Base-by-base conservation (phyloP, 73 alveolate species). In the Paramecium primaurelia region DNA sequence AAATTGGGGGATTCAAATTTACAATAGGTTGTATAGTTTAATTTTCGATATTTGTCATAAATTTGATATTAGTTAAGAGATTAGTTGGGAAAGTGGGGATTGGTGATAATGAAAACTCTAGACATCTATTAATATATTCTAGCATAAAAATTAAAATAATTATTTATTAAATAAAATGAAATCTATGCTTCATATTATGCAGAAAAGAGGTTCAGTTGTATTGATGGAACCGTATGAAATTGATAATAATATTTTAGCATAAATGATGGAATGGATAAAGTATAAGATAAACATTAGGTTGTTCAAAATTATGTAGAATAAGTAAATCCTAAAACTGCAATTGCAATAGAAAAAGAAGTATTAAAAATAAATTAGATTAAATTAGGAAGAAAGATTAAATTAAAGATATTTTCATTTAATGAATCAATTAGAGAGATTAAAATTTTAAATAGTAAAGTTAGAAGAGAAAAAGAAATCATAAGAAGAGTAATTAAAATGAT, bases 381-480 rank as follows among this genome's bases (percentile, higher is more conserved):
- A 16, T 28, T 64, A 80, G 77, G 77, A 80, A 42, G 44, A 80
- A 80, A 34, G 91, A 80, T 47, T 80, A 28, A 44, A 80, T 22
- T 44, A 80, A 47, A 40, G 75, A 80, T 80, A 80, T 47, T 80
- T 49, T 47, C 91, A 80, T 9, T 47, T 80, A 28, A 25, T 80
- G 44, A 80, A 80, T 47, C 32, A 80, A 80, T n/a, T 80, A 10
- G 91, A 80, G 25, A 40, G 91, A 80, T 32, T 44, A 45, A 16
- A 42, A 22, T 47, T 3, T 3, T 26, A 32, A 28, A 49, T 80
- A n/a, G 1, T 45, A 14, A 80, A 80, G 54, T 36, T 80, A 45
- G 77, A 80, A 25, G 90, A 77, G 45, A 77, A 77, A 77, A 32
- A 30, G 18, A 77, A 77, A 77, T 77, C 20, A 44, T 26, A 77